phyloP scores from a whole-genome alignment of 129 eudicot genomes.

The Arctium minus region DNA sequence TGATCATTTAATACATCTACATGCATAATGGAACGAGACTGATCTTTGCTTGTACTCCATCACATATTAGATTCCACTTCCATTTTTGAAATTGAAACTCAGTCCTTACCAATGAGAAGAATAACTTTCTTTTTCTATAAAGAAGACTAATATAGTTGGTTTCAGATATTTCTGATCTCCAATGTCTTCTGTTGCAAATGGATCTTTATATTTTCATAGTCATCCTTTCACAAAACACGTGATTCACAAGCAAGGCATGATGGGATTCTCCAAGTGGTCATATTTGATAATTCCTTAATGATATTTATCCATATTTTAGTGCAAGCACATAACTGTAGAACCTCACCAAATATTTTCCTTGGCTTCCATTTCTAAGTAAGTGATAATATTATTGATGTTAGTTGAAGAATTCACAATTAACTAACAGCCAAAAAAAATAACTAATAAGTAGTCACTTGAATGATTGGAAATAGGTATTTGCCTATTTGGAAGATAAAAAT shows the following conservation, averaged over 20 bases:
- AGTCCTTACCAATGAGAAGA: neutral
- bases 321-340: neutral
- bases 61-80: neutral
- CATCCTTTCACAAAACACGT: neutral
- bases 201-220: neutral
- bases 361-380: neutral
- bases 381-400: neutral
- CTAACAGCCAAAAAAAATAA: neutral
- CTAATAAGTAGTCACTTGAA: neutral
- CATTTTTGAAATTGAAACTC: constrained; percentile 2
- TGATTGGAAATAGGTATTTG: neutral
- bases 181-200: neutral
- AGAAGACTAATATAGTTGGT: neutral
- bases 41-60: neutral
- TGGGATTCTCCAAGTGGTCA: neutral
- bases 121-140: neutral
- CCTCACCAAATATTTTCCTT: neutral
- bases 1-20: constrained; percentile 4
- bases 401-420: neutral
- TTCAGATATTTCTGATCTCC: neutral
- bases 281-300: neutral
- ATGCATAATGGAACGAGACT: neutral
- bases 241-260: neutral
- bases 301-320: neutral
- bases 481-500: neutral